Evolutionary conservation across 257 asterid species (phyloP), one percentile per base, ranked within the genome.

Genomic region (Lycium barbarum): DNA sequence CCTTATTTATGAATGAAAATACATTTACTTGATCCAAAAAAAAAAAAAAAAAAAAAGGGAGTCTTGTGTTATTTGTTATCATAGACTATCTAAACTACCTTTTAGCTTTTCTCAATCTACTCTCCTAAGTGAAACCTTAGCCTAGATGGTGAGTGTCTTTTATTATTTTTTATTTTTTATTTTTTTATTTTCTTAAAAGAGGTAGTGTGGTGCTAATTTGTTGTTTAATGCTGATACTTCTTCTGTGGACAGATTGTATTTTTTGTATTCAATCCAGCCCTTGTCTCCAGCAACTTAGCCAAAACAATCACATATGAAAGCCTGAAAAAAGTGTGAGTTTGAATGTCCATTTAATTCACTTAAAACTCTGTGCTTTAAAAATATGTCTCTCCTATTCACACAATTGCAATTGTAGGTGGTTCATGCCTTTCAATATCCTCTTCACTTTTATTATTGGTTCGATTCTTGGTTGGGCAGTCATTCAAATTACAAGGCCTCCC

Each of bases 341-440:
- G 81, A 12, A 49, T 67, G 4, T 79, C 55, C 9, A 54, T 63
- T 22, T 67, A 53, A 20, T 67, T 84, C 49, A 86, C 85, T 61
- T 68, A 11, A 11, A 13, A 47, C 68, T 26, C 22, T 6, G 3
- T 54, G 12, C 12, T 55, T 40, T 61, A 58, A 33, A 35, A 71
- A 18, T 18, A 5, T 33, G 33, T 12, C 14, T 55, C 61, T 72
- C 74, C 14, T 35, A 22, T 78, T 33, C 14, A 79, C 74, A 9
- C 61, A 22, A 80, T 80, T 70, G 62, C 83, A 70, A 83, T 83
- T 88, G 88, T 91, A 95, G 98, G 97, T 93, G 97, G 99, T 95
- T 92, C 92, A 94, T 96, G 99, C 98, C 98, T 26, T 70, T 96
- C 61, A 94, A 96, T 86, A 90, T 94, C 83, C 93, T 96, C 15